Base-by-base conservation (phyloP, 331 rosid genomes). In the Saraca asoca region DNA sequence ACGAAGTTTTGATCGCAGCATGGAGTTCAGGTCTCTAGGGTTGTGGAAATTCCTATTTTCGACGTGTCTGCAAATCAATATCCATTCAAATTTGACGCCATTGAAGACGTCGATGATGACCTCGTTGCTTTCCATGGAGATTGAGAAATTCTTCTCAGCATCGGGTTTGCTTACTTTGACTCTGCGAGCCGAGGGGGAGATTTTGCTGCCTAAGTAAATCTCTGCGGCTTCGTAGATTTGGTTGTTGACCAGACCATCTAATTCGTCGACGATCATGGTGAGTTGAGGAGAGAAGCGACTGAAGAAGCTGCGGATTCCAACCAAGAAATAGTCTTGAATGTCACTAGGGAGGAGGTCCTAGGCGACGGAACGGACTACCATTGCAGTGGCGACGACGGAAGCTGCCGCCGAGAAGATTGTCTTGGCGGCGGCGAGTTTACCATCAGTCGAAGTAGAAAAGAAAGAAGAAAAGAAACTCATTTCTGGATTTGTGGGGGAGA, bases 221-320 rank as follows among this genome's bases (percentile, higher is more conserved):
- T 80, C 87, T 0, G 86, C 95, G 0, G 97, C 82, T 9, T 70
- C 85, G 78, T 85, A 87, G 73, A 90, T 72, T 59, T 77, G 74
- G 82, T 90, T 90, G 74, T 19, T 54, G 4, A 42, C 64, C 1
- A 90, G 80, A 12, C 93, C 97, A 11, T 90, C 85, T 48, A 80
- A 81, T 69, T 87, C 92, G 17, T 83, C 85, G 41, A 90, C 70
- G 11, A 90, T 79, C 68, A 87, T 79, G 5, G 90, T 90, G 70
- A 80, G 69, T n/a, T 79, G 78, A 15, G 77, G 49, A 3, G 95
- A 87, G 87, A 81, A 85, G 2, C 81, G 78, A 19, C 14, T 31
- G 59, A 74, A 60, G 41, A 79, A n/a, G 49, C 45, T 43, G 18
- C 73, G 34, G 43, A 79, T 51, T 3, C 75, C 75, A 3, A 29